phyloP scores from a whole-genome alignment of 2,329 filamentous ascomycete species.

The Achaetomium macrosporum region DNA sequence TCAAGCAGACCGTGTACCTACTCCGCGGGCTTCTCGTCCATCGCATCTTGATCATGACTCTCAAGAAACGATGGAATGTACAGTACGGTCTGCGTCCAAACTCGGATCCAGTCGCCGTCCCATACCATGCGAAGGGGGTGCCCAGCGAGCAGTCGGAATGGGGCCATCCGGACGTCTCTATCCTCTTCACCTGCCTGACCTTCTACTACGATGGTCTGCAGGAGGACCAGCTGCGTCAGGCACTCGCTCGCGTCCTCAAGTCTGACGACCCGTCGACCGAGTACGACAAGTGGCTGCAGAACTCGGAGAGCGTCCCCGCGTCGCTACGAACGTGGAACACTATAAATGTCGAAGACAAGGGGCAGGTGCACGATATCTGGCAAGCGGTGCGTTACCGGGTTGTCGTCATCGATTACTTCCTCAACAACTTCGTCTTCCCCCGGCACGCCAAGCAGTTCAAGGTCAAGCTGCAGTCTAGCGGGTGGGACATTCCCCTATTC shows the following conservation, averaged over 20 bases:
- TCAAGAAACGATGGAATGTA: constrained; percentile 63
- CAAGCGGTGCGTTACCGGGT: constrained; percentile 42
- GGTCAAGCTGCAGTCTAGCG: constrained; percentile 57
- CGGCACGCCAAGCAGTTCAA: constrained; percentile 59
- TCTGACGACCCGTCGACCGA: constrained; percentile 52
- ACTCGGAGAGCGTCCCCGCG: constrained; percentile 38
- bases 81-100: constrained; percentile 52
- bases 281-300: constrained; percentile 47
- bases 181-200: constrained; percentile 57
- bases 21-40: constrained; percentile 58
- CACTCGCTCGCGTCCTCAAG: constrained; percentile 46
- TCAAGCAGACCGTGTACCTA: constrained; percentile 42
- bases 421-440: constrained; percentile 62
- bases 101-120: constrained; percentile 58
- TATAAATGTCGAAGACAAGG: constrained; percentile 54
- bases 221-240: constrained; percentile 42
- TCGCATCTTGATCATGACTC: constrained; percentile 51
- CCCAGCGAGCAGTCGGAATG: constrained; percentile 59
- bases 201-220: constrained; percentile 61
- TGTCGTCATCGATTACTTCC: constrained; percentile 52
- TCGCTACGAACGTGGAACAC: constrained; percentile 46
- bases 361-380: constrained; percentile 47
- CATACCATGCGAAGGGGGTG: constrained; percentile 59
- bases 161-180: constrained; percentile 60
- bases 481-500: constrained; percentile 59